Conservation (phyloP, 2,329 filamentous ascomycete genomes). For the Alternaria metachromatica region DNA sequence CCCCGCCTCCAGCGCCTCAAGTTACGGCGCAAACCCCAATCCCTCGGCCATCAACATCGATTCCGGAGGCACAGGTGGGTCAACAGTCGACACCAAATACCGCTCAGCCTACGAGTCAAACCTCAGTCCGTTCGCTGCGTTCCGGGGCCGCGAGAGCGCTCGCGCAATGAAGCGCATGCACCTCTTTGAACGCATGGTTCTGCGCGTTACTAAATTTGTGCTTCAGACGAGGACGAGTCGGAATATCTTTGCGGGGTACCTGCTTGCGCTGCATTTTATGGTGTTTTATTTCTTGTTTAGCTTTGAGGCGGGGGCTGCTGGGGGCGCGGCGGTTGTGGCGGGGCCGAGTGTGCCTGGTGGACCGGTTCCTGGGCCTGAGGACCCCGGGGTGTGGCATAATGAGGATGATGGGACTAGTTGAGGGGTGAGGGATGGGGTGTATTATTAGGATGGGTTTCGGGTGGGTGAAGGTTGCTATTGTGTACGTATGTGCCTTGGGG, state of each 20-base stretch:
- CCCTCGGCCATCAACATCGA: conserved; percentile 72
- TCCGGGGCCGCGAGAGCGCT: conserved; percentile 89
- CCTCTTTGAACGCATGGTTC: conserved; percentile 86
- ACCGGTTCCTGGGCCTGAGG: conserved; percentile 19
- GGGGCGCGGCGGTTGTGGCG: conserved; percentile 35
- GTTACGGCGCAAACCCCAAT: conserved; percentile 71
- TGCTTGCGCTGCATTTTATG: conserved; percentile 83
- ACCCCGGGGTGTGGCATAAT: conserved; percentile 45
- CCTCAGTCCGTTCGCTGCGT: conserved; percentile 93
- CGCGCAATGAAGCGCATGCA: conserved; percentile 93
- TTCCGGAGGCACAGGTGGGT: conserved; percentile 6
- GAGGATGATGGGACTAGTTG: conserved; percentile 30
- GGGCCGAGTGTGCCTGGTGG: conserved; percentile 36
- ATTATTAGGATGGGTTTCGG: conserved; percentile 1
- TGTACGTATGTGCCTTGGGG: neutral
- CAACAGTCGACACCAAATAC: conserved; percentile 71
- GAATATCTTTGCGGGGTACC: conserved; percentile 93
- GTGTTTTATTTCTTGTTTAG: conserved; percentile 88
- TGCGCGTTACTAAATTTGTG: conserved; percentile 89
- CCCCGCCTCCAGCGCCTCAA: conserved; percentile 63
- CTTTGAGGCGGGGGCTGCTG: conserved; percentile 63
- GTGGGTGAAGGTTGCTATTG: neutral
- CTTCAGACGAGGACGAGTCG: conserved; percentile 87
- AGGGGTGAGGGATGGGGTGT: conserved; percentile 11
- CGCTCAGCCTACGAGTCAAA: conserved; percentile 92